Conservation (phyloP, 176 grass and related monocot species). For the Phoenix roebelenii region DNA sequence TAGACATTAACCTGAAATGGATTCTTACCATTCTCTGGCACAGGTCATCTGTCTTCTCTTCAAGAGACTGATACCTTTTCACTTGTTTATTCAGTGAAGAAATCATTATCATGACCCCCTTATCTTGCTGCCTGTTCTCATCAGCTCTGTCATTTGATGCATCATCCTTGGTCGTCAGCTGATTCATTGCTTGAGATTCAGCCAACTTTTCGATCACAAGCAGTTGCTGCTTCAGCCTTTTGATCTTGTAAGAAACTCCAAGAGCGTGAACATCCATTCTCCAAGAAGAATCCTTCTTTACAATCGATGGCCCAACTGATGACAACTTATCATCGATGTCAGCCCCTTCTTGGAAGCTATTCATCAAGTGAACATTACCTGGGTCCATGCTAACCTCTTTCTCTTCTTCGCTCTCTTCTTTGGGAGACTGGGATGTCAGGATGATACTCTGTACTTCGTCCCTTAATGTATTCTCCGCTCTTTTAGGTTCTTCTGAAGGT, state of each 20-base stretch:
- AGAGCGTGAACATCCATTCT: conserved; percentile 74
- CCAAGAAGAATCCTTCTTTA: conserved; percentile 26
- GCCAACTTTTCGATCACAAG: conserved; percentile 48
- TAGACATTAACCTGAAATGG: not conserved
- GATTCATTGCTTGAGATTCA: not conserved
- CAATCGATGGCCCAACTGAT: not conserved
- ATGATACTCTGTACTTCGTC: not conserved
- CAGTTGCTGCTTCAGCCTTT: conserved; percentile 75
- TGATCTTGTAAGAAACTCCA: conserved; percentile 93
- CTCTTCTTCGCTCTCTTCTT: conserved; percentile 49
- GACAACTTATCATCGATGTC: not conserved
- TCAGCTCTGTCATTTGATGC: not conserved
- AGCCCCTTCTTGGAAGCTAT: conserved; percentile 18
- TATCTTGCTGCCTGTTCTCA: conserved; percentile 25
- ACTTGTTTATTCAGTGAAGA: conserved; percentile 62
- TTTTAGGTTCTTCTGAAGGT: not conserved
- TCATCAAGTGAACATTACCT: conserved; percentile 7
- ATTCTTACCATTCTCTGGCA: conserved; percentile 53
- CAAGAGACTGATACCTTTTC: conserved; percentile 71
- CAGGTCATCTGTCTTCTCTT: conserved; percentile 71
- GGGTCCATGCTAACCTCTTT: conserved; percentile 43
- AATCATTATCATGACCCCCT: conserved; percentile 35
- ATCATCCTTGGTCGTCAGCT: conserved; percentile 17
- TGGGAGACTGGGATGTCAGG: not conserved
- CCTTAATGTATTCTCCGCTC: not conserved